Evolutionary conservation across 1,284 basidiomycete genomes (phyloP).

Genomic region (Pseudozyma flocculosa): DNA sequence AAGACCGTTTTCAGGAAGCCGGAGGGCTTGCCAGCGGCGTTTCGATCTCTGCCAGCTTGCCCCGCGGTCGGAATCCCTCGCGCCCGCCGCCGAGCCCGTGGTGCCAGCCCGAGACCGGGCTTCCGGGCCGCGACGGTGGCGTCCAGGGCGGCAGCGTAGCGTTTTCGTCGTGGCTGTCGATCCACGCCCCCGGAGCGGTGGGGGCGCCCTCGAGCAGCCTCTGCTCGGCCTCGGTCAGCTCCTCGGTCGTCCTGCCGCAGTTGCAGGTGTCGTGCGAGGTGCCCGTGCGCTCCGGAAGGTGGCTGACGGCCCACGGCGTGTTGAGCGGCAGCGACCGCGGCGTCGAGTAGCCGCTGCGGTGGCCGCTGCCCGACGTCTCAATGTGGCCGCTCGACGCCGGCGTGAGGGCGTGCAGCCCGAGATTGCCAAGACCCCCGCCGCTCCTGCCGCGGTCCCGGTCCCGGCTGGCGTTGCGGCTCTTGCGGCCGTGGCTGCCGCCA

Average conservation of each 20-base stretch:
- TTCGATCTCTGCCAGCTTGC: constrained; percentile 33
- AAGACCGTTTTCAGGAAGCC: not conserved
- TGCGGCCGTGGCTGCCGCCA: constrained; percentile 18
- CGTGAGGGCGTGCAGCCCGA: constrained; percentile 33
- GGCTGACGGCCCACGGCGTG: constrained; percentile 49
- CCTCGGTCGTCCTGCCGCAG: constrained; percentile 49
- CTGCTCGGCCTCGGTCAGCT: constrained; percentile 50
- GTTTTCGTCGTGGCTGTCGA: constrained; percentile 29
- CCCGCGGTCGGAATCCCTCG: constrained; percentile 28
- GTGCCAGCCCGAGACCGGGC: constrained; percentile 36
- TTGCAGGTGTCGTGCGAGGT: constrained; percentile 51
- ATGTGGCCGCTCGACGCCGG: constrained; percentile 34
- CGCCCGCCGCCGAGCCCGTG: constrained; percentile 12
- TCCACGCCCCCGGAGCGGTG: constrained; percentile 51
- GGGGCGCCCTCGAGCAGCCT: constrained; percentile 50
- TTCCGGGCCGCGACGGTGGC: constrained; percentile 42
- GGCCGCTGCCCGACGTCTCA: constrained; percentile 18
- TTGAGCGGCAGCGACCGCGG: constrained; percentile 47
- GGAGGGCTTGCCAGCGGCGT: constrained; percentile 26
- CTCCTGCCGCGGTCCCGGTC: constrained; percentile 21
- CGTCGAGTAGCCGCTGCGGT: constrained; percentile 28
- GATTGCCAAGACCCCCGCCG: constrained; percentile 25
- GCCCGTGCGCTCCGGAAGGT: constrained; percentile 48
- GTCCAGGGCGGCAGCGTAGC: constrained; percentile 50
- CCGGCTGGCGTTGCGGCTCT: constrained; percentile 36